Conservation (phyloP, 2,329 filamentous ascomycete species). For the Dendryphion nanum region DNA sequence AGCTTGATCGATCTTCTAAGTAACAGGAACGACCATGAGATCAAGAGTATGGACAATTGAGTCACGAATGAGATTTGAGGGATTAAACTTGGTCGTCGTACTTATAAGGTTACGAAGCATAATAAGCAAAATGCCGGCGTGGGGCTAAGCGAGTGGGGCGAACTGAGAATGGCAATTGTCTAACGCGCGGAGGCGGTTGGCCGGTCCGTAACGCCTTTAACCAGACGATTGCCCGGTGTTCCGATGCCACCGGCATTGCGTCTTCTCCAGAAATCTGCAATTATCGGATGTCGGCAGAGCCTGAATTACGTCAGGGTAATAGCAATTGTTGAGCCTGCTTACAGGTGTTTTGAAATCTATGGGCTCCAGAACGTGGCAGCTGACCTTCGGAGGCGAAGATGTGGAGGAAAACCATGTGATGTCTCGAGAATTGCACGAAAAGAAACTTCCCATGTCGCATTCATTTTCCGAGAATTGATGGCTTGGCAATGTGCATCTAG, state of each 20-base stretch:
- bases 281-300: background rate
- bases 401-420: too few species aligned
- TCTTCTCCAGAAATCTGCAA: background rate
- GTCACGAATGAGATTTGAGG: constrained; percentile 4
- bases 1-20: too few species aligned
- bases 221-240: constrained; percentile 7
- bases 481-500: too few species aligned
- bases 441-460: too few species aligned
- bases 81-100: too few species aligned
- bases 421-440: too few species aligned
- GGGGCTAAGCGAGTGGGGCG: constrained; percentile 37
- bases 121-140: constrained; percentile 25
- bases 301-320: background rate
- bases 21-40: too few species aligned
- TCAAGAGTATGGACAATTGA: background rate
- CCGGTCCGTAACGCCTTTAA: constrained; percentile 34
- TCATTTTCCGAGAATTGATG: too few species aligned
- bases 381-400: too few species aligned
- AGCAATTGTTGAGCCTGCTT: too few species aligned
- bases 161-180: constrained; percentile 20
- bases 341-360: too few species aligned
- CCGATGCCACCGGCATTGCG: background rate
- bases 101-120: background rate
- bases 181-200: constrained; percentile 27
- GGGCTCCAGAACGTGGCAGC: too few species aligned